Conservation (phyloP, 352 stramenopile species). For the Pythium monospermum region DNA sequence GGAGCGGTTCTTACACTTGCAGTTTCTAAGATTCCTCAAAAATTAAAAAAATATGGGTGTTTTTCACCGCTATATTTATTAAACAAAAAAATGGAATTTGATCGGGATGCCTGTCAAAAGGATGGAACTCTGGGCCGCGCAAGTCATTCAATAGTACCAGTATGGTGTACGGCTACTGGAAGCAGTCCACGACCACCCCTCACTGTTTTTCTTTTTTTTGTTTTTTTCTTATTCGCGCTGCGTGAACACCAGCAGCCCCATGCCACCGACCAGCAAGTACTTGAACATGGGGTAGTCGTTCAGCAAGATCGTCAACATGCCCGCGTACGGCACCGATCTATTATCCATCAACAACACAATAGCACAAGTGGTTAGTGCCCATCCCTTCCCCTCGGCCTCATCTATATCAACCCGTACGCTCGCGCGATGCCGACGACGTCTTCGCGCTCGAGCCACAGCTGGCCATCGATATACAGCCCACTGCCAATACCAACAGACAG, state of each 20-base stretch:
- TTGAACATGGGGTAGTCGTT: conserved; percentile 99
- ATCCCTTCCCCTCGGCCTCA: background rate
- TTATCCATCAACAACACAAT: background rate
- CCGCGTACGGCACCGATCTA: conserved; percentile 95
- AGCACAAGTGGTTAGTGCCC: conserved; percentile 8
- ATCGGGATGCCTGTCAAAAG: too few species aligned
- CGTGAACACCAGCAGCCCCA: conserved; percentile 79
- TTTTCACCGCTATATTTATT: too few species aligned
- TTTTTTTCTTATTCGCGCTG: conserved; percentile 64
- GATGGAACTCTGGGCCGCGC: too few species aligned
- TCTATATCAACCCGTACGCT: conserved; percentile 54
- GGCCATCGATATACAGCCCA: conserved; percentile 95
- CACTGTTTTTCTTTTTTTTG: too few species aligned
- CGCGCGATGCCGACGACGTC: conserved; percentile 97
- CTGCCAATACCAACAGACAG: conserved; percentile 18
- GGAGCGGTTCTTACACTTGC: too few species aligned
- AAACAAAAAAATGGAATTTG: too few species aligned
- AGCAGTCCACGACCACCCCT: too few species aligned
- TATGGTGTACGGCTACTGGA: too few species aligned
- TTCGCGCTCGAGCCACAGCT: conserved; percentile 97
- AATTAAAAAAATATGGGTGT: too few species aligned
- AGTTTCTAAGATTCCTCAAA: too few species aligned
- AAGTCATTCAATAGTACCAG: too few species aligned
- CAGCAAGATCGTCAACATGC: conserved; percentile 98
- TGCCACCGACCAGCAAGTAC: conserved; percentile 70